phyloP scores from a whole-genome alignment of 2,329 filamentous ascomycete species.

The Aulographum hederae region DNA sequence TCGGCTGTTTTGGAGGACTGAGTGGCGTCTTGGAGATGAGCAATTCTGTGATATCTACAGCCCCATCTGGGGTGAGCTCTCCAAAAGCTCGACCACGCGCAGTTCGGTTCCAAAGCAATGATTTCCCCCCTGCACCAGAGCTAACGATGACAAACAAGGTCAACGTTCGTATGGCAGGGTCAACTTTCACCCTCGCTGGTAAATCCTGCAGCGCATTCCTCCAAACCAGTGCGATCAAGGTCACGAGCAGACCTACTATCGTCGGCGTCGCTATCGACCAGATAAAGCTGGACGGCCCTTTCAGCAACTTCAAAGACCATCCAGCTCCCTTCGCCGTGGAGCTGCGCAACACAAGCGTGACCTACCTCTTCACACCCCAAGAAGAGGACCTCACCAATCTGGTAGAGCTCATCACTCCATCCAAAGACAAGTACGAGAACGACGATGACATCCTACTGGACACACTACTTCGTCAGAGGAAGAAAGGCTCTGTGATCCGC shows the following conservation, averaged over 20 bases:
- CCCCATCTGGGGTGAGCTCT: slow-evolving; percentile 12
- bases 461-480: slow-evolving; percentile 67
- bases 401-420: slow-evolving; percentile 74
- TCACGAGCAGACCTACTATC: slow-evolving; percentile 56
- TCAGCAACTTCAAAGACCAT: slow-evolving; percentile 26
- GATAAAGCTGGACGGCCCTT: slow-evolving; percentile 54
- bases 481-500: slow-evolving; percentile 69
- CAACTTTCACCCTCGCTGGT: slow-evolving; percentile 59
- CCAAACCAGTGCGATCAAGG: slow-evolving; percentile 65
- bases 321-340: slow-evolving; percentile 46
- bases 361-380: slow-evolving; percentile 55
- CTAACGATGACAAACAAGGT: slow-evolving; percentile 8
- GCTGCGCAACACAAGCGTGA: slow-evolving; percentile 47
- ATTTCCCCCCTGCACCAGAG: slow-evolving; percentile 11
- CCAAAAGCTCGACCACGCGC: slow-evolving; percentile 21
- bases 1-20: slow-evolving; percentile 77
- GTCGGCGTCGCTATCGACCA: slow-evolving; percentile 58
- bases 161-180: slow-evolving; percentile 62
- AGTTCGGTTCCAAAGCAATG: slow-evolving; percentile 40
- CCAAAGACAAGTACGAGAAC: slow-evolving; percentile 72
- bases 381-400: slow-evolving; percentile 68
- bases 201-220: slow-evolving; percentile 56
- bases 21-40: slow-evolving; percentile 83
- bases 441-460: slow-evolving; percentile 80
- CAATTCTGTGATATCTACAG: slow-evolving; percentile 43